Conservation (phyloP, 768 basidiomycete species). For the Ramaria rubella region DNA sequence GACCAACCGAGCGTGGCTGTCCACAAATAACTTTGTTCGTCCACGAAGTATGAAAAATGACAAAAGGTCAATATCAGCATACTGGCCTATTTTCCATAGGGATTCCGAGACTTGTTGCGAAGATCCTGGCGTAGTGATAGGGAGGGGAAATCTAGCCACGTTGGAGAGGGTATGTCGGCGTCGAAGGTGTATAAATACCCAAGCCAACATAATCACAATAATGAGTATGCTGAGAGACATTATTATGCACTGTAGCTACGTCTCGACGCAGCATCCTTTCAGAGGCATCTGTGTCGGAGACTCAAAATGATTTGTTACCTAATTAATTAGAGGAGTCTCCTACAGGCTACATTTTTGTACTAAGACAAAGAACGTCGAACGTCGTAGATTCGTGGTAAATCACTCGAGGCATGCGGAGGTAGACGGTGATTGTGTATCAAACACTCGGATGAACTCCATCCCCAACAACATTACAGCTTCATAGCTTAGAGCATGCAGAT, state of each 20-base stretch:
- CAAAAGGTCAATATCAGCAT: background rate
- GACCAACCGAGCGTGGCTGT: background rate
- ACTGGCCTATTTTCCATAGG: background rate
- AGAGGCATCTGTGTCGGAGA: background rate
- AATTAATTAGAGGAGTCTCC: no score
- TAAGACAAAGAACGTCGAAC: no score
- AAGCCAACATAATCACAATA: background rate
- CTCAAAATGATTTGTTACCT: no score
- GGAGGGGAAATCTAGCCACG: background rate
- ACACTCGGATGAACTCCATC: background rate
- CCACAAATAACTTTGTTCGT: background rate
- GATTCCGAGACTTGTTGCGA: background rate
- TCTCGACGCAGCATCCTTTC: background rate
- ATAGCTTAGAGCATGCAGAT: background rate
- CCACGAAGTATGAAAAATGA: background rate
- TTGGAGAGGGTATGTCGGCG: background rate
- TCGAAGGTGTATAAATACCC: background rate
- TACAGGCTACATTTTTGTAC: no score
- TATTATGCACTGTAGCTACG: background rate
- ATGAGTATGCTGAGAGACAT: background rate
- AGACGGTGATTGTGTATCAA: background rate
- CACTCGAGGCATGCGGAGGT: no score
- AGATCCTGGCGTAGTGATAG: background rate
- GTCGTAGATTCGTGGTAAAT: no score
- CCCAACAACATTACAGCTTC: background rate